Evolutionary conservation across 1,284 basidiomycete species (phyloP).

Genomic region (Tremellales sp.): DNA sequence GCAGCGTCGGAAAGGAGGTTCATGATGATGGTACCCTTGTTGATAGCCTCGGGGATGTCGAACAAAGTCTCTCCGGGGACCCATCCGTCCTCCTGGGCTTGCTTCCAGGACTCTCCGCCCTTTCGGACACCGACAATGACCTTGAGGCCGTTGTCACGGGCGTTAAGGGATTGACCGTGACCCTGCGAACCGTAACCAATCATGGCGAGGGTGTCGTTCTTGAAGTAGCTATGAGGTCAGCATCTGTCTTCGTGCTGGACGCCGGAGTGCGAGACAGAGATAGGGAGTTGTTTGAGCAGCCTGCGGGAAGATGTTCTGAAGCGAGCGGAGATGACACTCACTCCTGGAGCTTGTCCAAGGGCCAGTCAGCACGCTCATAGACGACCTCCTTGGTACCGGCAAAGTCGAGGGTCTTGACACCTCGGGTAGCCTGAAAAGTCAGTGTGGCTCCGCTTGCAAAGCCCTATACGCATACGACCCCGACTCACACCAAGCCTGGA

Average conservation of each 20-base stretch:
- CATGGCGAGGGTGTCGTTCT: conserved; percentile 97
- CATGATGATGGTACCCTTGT: conserved; percentile 97
- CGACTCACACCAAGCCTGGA: conserved; percentile 43
- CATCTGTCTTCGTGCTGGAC: not conserved
- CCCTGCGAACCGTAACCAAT: conserved; percentile 98
- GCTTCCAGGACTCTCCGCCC: conserved; percentile 88
- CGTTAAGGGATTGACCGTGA: conserved; percentile 97
- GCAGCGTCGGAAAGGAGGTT: conserved; percentile 98
- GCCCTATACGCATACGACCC: not conserved
- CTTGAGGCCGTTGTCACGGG: conserved; percentile 97
- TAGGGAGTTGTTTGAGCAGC: no score
- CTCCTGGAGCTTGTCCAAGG: conserved; percentile 92
- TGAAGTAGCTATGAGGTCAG: conserved; percentile 66
- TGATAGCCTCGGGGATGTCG: conserved; percentile 96
- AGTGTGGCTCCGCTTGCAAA: conserved; percentile 7
- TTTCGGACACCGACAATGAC: conserved; percentile 99
- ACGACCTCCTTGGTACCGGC: conserved; percentile 92
- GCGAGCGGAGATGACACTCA: conserved; percentile 28
- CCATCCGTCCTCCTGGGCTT: conserved; percentile 96
- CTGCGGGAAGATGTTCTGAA: not conserved
- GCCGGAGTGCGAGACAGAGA: not conserved
- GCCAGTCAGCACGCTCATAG: conserved; percentile 98
- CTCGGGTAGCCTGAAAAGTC: conserved; percentile 54
- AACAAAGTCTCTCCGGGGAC: conserved; percentile 98
- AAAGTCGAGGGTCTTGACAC: conserved; percentile 97